These are phyloP conservation scores for Pythium phragmitis DNA, from an alignment of 352 stramenopile genomes.

Conservation along the genomic window DNA sequence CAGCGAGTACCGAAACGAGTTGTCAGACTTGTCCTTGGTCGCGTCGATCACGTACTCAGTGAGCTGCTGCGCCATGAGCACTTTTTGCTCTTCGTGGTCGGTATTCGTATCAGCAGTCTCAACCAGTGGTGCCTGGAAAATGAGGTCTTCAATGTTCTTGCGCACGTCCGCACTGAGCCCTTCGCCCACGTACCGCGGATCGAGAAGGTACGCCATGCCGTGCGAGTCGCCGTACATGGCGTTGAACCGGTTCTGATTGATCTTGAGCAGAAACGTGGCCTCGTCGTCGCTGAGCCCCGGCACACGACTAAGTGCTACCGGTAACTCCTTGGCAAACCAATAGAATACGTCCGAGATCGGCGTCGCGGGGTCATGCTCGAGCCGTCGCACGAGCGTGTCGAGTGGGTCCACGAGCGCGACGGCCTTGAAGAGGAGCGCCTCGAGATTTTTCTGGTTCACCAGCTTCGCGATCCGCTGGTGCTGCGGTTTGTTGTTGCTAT, in stretches of 20 bases:
- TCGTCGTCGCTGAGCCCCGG: constrained; percentile 14
- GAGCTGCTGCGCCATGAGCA: constrained; percentile 31
- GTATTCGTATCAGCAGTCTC: not conserved
- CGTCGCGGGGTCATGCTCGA: constrained; percentile 15
- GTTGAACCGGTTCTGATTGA: constrained; percentile 32
- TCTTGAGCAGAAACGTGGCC: constrained; percentile 15
- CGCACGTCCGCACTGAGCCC: constrained; percentile 36
- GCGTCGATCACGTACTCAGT: constrained; percentile 37
- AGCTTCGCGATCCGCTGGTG: not conserved
- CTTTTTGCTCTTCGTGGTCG: constrained; percentile 21
- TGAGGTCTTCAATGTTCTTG: constrained; percentile 35
- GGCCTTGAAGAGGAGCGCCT: constrained; percentile 24
- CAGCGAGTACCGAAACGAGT: constrained; percentile 33
- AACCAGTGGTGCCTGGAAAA: constrained; percentile 28
- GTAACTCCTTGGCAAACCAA: constrained; percentile 31
- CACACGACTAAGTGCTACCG: constrained; percentile 20
- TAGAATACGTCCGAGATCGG: constrained; percentile 35
- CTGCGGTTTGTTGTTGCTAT: not conserved
- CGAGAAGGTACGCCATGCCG: constrained; percentile 32
- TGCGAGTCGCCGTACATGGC: constrained; percentile 27
- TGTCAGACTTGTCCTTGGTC: constrained; percentile 19
- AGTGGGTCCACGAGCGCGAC: constrained; percentile 27
- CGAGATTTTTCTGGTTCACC: not conserved
- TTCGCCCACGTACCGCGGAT: constrained; percentile 42
- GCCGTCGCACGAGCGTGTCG: constrained; percentile 1